phyloP scores from a whole-genome alignment of 495 filamentous ascomycete genomes.

The Penicillium cataractarum region DNA sequence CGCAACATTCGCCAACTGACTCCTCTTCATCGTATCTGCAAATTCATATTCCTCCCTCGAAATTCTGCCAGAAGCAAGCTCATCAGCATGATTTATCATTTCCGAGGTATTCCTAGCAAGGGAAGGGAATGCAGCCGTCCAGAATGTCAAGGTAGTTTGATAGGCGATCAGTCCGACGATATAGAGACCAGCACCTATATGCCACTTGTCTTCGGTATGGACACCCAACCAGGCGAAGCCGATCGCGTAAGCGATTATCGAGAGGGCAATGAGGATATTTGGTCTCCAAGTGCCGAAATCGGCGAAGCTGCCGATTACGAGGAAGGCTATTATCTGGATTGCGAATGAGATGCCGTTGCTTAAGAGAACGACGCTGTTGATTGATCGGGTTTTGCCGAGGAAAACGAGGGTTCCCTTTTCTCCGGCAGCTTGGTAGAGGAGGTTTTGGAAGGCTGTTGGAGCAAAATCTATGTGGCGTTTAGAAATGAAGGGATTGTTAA shows the following conservation, averaged over 20 bases:
- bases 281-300: constrained; percentile 61
- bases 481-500: constrained; percentile 4
- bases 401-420: constrained; percentile 51
- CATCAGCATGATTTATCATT: constrained; percentile 50
- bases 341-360: constrained; percentile 63
- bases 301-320: constrained; percentile 55
- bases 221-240: constrained; percentile 64
- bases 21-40: constrained; percentile 60
- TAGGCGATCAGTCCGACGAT: constrained; percentile 65
- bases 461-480: constrained; percentile 49
- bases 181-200: constrained; percentile 55
- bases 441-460: constrained; percentile 63
- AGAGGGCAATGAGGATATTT: constrained; percentile 58
- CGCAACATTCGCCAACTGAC: constrained; percentile 56
- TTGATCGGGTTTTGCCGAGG: constrained; percentile 48
- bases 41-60: constrained; percentile 59
- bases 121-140: constrained; percentile 62
- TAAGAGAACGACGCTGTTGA: constrained; percentile 60
- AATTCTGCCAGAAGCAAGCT: constrained; percentile 50
- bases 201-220: constrained; percentile 55
- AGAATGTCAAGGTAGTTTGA: constrained; percentile 64
- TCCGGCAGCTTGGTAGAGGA: constrained; percentile 56
- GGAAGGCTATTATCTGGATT: constrained; percentile 58
- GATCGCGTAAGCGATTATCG: constrained; percentile 56
- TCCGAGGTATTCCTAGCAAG: constrained; percentile 56